A percentile compares a stretch with the other conserved stretches of the same genome.
Evolutionary conservation across 2,329 filamentous ascomycete genomes (phyloP).

Genomic region (Fusarium sp.): DNA sequence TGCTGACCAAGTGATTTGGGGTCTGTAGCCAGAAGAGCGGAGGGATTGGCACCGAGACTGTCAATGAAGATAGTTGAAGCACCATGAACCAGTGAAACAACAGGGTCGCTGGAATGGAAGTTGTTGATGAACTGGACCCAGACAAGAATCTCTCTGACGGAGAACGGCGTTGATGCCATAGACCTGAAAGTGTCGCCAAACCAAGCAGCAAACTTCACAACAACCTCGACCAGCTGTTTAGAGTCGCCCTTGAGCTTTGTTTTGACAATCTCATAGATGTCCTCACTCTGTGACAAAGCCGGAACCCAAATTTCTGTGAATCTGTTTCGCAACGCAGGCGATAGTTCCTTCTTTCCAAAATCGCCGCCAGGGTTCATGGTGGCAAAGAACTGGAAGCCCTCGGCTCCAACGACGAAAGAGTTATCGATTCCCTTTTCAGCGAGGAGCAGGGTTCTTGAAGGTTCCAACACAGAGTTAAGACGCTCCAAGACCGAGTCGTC

Average conservation of each 20-base stretch:
- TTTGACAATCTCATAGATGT: slow-evolving; percentile 86
- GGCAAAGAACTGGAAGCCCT: slow-evolving; percentile 94
- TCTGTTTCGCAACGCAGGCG: slow-evolving; percentile 91
- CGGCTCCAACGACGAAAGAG: slow-evolving; percentile 78
- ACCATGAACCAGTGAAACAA: slow-evolving; percentile 75
- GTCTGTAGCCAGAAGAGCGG: slow-evolving; percentile 81
- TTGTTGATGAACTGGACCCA: slow-evolving; percentile 95
- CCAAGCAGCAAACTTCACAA: slow-evolving; percentile 92
- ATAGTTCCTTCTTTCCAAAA: slow-evolving; percentile 97
- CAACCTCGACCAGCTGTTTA: slow-evolving; percentile 69
- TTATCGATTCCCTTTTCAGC: slow-evolving; percentile 93
- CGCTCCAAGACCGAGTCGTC: slow-evolving; percentile 97
- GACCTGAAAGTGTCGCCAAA: slow-evolving; percentile 86
- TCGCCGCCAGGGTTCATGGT: slow-evolving; percentile 99
- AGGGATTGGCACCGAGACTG: slow-evolving; percentile 93
- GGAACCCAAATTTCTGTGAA: slow-evolving; percentile 99
- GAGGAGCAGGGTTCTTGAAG: slow-evolving; percentile 84
- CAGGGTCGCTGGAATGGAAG: slow-evolving; percentile 59
- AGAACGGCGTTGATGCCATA: slow-evolving; percentile 79
- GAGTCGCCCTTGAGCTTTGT: slow-evolving; percentile 73
- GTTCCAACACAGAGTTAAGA: slow-evolving; percentile 95
- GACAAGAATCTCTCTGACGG: slow-evolving; percentile 89
- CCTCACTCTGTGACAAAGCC: slow-evolving; percentile 82
- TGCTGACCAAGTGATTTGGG: slow-evolving; percentile 76
- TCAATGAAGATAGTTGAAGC: slow-evolving; percentile 97